Base-by-base conservation (phyloP, 2,329 filamentous ascomycete genomes). In the Hansfordia pulvinata region DNA sequence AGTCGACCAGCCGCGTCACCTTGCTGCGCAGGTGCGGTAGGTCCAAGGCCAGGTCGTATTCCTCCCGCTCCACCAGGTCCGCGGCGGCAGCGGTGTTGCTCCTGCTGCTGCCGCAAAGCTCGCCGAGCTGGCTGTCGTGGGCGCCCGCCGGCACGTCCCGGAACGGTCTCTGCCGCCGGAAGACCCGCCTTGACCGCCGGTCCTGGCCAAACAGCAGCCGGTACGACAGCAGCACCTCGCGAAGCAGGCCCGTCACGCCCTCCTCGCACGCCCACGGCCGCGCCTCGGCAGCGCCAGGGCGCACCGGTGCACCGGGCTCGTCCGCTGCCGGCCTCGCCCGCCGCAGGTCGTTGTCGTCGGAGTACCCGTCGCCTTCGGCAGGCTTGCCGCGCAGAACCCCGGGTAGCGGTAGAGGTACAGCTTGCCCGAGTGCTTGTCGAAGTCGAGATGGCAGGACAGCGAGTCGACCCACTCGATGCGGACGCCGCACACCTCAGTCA, bases 391-490 rank as follows among this genome's bases (percentile, higher is more conserved):
- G 19, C 39, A 42, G 25, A 41, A 42, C 6, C 39, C 39, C 8
- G 40, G 39, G 27, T 41, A 38, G 6, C 40, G 36, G 28, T 35
- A 43, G 9, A 42, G n/a, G 15, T 31, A 43, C n/a, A 44, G 23
- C 5, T 26, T 34, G 8, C 31, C 27, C 12, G 33, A 28, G 17
- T 34, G 20, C 16, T 31, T 30, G 25, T 44, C 39, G 7, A 39
- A 33, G 26, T 43, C 38, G 13, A 43, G 33, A 33, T 44, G 40
- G 18, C 35, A 40, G 3, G 36, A 27, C 5, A 42, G 30, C 24
- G 27, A 34, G 27, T 43, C 38, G 13, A 35, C 28, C 40, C 40
- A 42, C 16, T 35, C 18, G 10, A 41, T 28, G 9, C 17, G 29
- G 7, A 42, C 13, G 12, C 30, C 32, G 5, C 35, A 25, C 18